phyloP scores from a whole-genome alignment of 768 basidiomycete species.

The Tremella yokohamensis region DNA sequence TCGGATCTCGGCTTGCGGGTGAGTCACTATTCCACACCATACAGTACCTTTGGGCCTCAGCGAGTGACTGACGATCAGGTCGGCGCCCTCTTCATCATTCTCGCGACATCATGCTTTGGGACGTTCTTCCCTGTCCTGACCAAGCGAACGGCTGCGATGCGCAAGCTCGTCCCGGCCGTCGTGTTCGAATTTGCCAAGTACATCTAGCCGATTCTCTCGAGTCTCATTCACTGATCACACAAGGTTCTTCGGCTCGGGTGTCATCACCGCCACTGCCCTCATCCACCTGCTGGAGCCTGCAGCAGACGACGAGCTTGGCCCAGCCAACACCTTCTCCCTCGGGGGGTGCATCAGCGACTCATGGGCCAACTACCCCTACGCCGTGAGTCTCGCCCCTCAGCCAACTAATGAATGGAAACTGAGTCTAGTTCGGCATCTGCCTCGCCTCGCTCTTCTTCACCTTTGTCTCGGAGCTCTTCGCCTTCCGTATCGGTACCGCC shows the following conservation, averaged over 20 bases:
- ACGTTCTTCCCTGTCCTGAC: constrained; percentile 40
- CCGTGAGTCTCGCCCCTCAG: constrained; percentile 4
- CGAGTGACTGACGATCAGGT: not conserved
- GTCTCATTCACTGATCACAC: not conserved
- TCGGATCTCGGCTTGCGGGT: not conserved
- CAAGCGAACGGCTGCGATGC: constrained; percentile 23
- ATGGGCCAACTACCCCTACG: constrained; percentile 45
- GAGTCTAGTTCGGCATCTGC: constrained; percentile 33
- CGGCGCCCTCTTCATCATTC: constrained; percentile 10
- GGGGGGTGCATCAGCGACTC: constrained; percentile 38
- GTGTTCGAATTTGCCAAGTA: constrained; percentile 44
- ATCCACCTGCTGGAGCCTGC: constrained; percentile 37
- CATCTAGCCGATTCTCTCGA: not conserved
- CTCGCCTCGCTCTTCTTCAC: constrained; percentile 34
- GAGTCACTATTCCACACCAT: not conserved
- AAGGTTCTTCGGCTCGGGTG: constrained; percentile 27
- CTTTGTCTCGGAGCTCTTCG: constrained; percentile 34
- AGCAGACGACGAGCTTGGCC: constrained; percentile 19
- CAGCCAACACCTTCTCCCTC: constrained; percentile 10
- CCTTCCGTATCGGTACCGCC: constrained; percentile 31
- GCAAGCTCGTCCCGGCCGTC: constrained; percentile 17
- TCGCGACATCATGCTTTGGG: constrained; percentile 30
- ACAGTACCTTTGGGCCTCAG: not conserved
- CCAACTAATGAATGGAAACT: not conserved
- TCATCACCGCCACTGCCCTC: constrained; percentile 38